Percentiles rank a stretch among this genome's conserved stretches.
Conservation (phyloP, 1,284 basidiomycete genomes). For the Schizophyllum commune region DNA sequence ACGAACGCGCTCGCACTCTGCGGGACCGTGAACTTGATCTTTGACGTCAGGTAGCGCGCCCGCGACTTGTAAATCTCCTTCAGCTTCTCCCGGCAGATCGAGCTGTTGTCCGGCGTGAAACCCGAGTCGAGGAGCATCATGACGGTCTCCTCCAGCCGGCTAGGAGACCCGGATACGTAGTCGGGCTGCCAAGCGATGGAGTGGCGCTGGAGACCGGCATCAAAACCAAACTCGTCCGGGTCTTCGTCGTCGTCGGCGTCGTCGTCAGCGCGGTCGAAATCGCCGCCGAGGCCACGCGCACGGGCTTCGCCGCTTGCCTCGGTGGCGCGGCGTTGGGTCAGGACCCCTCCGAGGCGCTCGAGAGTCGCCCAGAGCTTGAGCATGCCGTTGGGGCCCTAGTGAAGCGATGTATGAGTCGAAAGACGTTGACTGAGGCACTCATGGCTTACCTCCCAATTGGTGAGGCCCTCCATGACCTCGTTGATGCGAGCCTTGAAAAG, state of each 20-base stretch:
- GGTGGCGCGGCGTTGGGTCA: conserved; percentile 22
- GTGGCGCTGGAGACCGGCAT: conserved; percentile 12
- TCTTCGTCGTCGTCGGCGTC: conserved; percentile 17
- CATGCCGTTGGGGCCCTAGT: conserved; percentile 15
- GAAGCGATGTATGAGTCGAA: background rate
- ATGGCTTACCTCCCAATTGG: conserved; percentile 17
- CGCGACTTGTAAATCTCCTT: conserved; percentile 23
- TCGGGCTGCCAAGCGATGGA: conserved; percentile 29
- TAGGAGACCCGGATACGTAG: conserved; percentile 31
- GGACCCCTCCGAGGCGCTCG: conserved; percentile 22
- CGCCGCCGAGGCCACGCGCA: background rate
- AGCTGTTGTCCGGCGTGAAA: conserved; percentile 25
- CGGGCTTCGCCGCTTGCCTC: conserved; percentile 13
- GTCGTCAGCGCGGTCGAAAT: conserved; percentile 5
- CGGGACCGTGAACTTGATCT: conserved; percentile 22
- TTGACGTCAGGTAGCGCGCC: conserved; percentile 16
- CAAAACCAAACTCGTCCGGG: conserved; percentile 9
- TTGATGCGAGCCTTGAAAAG: conserved; percentile 20
- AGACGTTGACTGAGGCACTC: no score
- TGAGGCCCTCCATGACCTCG: conserved; percentile 18
- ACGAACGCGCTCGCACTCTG: conserved; percentile 33
- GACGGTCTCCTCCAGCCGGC: conserved; percentile 32
- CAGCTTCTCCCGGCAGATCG: conserved; percentile 29
- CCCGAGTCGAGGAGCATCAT: conserved; percentile 29
- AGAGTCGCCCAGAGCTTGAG: conserved; percentile 25